Percentiles rank a stretch among this genome's conserved stretches.
These are phyloP conservation scores for Stemphylium lycopersici DNA, from an alignment of 2,329 filamentous ascomycete species.

Conservation along the genomic window DNA sequence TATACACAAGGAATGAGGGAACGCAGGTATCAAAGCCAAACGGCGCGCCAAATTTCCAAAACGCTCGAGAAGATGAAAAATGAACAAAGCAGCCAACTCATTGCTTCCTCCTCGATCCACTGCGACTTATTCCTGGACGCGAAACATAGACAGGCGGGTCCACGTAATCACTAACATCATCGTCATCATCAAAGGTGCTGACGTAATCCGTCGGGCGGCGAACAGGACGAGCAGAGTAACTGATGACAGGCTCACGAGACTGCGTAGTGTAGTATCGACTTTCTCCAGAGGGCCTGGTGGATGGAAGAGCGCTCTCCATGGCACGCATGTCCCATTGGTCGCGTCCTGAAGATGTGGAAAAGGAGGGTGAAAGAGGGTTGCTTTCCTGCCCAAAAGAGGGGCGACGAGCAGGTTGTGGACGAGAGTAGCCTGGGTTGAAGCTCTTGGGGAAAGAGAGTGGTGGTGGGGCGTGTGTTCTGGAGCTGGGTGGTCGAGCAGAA, in stretches of 20 bases:
- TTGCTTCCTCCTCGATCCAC: conserved; percentile 13
- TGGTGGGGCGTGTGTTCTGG: conserved; percentile 23
- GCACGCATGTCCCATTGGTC: conserved; percentile 37
- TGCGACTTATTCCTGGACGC: conserved; percentile 4
- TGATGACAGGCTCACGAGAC: conserved; percentile 22
- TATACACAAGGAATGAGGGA: no score
- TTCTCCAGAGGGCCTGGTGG: conserved; percentile 8
- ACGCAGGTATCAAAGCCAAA: no score
- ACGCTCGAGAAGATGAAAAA: neutral
- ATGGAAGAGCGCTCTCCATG: conserved; percentile 26
- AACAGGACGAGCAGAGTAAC: conserved; percentile 18
- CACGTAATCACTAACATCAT: neutral
- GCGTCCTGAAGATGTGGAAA: conserved; percentile 13
- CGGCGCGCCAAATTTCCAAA: no score
- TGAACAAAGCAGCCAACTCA: neutral
- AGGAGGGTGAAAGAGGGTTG: neutral
- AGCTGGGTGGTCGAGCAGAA: conserved; percentile 21
- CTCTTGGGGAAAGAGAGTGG: conserved; percentile 27
- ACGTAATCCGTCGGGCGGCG: conserved; percentile 16
- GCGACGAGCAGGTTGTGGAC: conserved; percentile 30
- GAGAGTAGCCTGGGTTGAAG: conserved; percentile 19
- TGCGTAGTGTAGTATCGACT: conserved; percentile 20
- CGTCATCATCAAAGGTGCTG: conserved; percentile 18
- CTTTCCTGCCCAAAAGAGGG: conserved; percentile 26
- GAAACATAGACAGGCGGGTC: conserved; percentile 3